phyloP scores from a whole-genome alignment of 1,284 basidiomycete genomes.

The Polyporus tsugae region DNA sequence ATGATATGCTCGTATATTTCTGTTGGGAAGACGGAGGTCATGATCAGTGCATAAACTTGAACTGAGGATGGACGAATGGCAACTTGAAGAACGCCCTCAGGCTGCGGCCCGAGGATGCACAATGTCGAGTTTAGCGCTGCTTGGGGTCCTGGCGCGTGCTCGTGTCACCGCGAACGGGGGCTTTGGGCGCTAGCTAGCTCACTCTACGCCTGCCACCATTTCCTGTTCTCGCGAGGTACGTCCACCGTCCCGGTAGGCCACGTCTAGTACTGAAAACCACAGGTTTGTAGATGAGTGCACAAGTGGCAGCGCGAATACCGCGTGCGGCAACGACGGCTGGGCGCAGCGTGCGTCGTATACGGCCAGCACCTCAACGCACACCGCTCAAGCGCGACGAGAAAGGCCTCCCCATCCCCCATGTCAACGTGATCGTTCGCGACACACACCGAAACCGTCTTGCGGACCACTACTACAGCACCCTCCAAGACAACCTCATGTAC shows the following conservation, averaged over 20 bases:
- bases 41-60: neutral
- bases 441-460: constrained; percentile 81
- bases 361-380: constrained; percentile 44
- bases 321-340: constrained; percentile 32
- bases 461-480: constrained; percentile 87
- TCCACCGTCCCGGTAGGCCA: too few species aligned
- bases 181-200: constrained; percentile 6
- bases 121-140: too few species aligned
- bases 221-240: constrained; percentile 5
- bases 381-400: constrained; percentile 56
- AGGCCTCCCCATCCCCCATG: constrained; percentile 73
- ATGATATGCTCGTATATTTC: constrained; percentile 36
- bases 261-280: neutral
- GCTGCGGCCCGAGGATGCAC: too few species aligned
- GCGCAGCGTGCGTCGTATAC: constrained; percentile 38
- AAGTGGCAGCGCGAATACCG: constrained; percentile 27
- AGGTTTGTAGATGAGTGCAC: constrained; percentile 35
- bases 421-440: constrained; percentile 68
- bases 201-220: constrained; percentile 11
- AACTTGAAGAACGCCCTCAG: too few species aligned
- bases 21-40: constrained; percentile 22
- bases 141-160: neutral
- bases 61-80: neutral
- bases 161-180: neutral
- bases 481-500: constrained; percentile 93